Conservation (phyloP, 805 yeast genomes). For the Yarrowia keelungensis region DNA sequence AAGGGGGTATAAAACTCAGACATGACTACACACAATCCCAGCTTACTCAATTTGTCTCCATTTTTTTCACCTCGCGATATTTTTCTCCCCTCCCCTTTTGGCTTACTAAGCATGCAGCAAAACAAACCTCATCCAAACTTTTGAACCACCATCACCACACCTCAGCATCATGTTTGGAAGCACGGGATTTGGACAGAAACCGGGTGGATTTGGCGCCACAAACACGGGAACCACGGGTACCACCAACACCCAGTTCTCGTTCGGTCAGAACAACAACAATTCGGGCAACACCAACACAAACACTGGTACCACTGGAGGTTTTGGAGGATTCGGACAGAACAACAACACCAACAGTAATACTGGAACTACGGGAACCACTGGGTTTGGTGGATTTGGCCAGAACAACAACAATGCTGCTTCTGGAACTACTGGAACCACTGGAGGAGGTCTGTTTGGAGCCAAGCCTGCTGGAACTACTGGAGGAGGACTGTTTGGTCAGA, state of each 20-base stretch:
- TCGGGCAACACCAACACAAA: conserved; percentile 40
- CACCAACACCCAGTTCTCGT: conserved; percentile 49
- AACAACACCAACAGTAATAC: conserved; percentile 20
- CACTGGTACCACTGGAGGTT: conserved; percentile 4
- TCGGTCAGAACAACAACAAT: conserved; percentile 45
- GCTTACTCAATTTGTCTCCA: too few relatives aligned
- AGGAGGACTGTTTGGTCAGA: conserved; percentile 50
- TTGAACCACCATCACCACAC: conserved; percentile 22
- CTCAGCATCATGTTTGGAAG: conserved; percentile 44
- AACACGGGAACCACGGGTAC: conserved; percentile 16
- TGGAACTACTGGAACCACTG: too few relatives aligned
- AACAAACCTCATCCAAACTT: conserved; percentile 13
- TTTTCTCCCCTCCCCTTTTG: neutral
- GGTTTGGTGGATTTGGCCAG: too few relatives aligned
- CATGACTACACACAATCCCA: too few relatives aligned
- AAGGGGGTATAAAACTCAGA: too few relatives aligned
- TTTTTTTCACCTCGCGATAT: too few relatives aligned
- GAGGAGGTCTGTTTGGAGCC: too few relatives aligned
- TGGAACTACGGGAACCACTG: neutral
- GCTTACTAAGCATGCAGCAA: conserved; percentile 21
- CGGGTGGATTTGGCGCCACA: conserved; percentile 12
- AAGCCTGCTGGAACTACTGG: conserved; percentile 35
- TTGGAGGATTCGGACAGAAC: conserved; percentile 9
- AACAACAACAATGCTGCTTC: too few relatives aligned
- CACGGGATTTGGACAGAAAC: conserved; percentile 43